These are phyloP conservation scores for Globisporangium perplexum DNA, from an alignment of 352 stramenopile species.

Conservation along the genomic window DNA sequence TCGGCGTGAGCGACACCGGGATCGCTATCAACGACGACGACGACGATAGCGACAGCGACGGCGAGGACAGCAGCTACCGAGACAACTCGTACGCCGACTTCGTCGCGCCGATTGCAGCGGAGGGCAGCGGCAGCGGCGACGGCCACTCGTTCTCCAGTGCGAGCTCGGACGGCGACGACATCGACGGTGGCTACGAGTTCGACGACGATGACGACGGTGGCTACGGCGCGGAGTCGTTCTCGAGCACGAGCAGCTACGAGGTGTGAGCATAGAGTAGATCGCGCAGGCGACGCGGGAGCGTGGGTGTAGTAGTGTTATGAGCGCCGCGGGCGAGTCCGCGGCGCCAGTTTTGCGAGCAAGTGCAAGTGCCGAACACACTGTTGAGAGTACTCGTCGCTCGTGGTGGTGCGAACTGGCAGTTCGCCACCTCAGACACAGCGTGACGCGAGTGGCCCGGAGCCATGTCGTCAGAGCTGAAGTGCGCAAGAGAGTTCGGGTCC, in stretches of 20 bases:
- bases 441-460: background rate
- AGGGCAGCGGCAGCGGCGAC: background rate
- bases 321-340: background rate
- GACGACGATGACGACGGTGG: background rate
- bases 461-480: background rate
- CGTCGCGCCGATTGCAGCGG: background rate
- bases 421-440: no score
- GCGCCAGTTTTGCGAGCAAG: background rate
- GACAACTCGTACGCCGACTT: background rate
- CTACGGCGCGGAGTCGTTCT: background rate
- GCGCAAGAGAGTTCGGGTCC: background rate
- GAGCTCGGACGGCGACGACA: slow-evolving; percentile 1
- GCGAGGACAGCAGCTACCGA: slow-evolving; percentile 1
- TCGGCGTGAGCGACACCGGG: background rate
- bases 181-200: background rate
- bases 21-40: background rate
- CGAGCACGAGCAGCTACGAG: slow-evolving; percentile 2
- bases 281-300: background rate
- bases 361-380: background rate
- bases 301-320: background rate
- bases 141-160: background rate
- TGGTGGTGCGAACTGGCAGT: no score
- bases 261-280: background rate
- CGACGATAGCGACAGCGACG: slow-evolving; percentile 15
- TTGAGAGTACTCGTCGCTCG: no score